These are phyloP conservation scores for Talaromyces trachyspermus DNA, from an alignment of 495 filamentous ascomycete genomes.

Conservation along the genomic window DNA sequence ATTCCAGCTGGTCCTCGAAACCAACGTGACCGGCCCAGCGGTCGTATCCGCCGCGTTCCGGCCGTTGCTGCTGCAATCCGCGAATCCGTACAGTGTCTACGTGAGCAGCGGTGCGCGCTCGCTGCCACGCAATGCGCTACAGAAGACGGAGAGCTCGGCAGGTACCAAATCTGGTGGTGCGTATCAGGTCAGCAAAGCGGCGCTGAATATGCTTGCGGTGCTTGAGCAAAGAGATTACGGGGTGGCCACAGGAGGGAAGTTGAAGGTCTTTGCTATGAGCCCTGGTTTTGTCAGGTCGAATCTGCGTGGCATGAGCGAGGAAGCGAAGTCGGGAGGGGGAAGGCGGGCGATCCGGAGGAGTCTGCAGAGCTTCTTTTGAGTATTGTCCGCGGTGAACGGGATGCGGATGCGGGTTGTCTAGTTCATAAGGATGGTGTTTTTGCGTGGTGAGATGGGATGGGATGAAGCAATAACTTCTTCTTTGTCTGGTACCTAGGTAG, in stretches of 20 bases:
- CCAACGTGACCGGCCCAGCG: constrained; percentile 26
- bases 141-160: constrained; percentile 7
- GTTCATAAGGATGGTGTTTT: constrained; percentile 18
- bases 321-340: constrained; percentile 13
- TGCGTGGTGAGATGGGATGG: constrained; percentile 11
- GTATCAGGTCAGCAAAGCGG: constrained; percentile 48
- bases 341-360: constrained; percentile 17
- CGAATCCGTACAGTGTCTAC: constrained; percentile 19
- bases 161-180: constrained; percentile 23
- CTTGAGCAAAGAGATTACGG: constrained; percentile 37
- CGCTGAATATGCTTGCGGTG: constrained; percentile 41
- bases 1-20: constrained; percentile 16
- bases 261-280: constrained; percentile 36
- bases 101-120: constrained; percentile 20
- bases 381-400: constrained; percentile 22
- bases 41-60: constrained; percentile 19
- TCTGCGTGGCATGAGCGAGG: constrained; percentile 21
- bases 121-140: constrained; percentile 19
- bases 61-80: constrained; percentile 21
- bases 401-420: constrained; percentile 21
- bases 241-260: constrained; percentile 35
- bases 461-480: no score
- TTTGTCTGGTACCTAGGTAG: no score
- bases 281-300: constrained; percentile 36
- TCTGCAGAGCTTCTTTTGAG: constrained; percentile 17